phyloP scores from a whole-genome alignment of 495 filamentous ascomycete species.

The Penicillium macrosclerotiorum region DNA sequence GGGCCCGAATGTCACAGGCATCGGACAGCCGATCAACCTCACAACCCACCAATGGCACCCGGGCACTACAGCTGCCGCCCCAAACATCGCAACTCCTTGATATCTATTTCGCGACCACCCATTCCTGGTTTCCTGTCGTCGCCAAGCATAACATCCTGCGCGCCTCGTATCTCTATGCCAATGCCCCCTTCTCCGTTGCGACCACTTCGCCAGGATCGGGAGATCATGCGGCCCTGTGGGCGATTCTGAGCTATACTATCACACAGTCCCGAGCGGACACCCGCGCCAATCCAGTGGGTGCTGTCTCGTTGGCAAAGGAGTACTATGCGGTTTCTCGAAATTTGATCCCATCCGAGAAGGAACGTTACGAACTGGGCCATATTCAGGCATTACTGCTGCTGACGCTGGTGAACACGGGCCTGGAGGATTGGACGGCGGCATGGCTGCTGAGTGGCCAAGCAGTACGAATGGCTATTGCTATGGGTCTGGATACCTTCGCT shows the following conservation, averaged over 20 bases:
- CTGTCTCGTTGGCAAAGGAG: conserved; percentile 31
- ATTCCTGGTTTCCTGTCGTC: conserved; percentile 70
- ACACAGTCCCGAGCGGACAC: conserved; percentile 33
- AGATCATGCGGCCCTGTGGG: conserved; percentile 64
- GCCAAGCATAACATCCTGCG: conserved; percentile 66
- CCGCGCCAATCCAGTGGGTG: conserved; percentile 21
- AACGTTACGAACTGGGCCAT: conserved; percentile 56
- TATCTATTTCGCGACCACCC: conserved; percentile 69
- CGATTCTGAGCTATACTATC: conserved; percentile 56
- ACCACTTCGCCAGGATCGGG: conserved; percentile 44
- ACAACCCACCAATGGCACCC: conserved; percentile 13
- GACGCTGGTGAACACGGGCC: conserved; percentile 56
- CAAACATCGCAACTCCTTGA: conserved; percentile 66
- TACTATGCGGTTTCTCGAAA: conserved; percentile 58
- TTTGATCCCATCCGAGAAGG: conserved; percentile 59
- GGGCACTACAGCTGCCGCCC: conserved; percentile 49
- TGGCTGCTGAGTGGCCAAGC: conserved; percentile 64
- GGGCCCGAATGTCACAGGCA: conserved; percentile 23
- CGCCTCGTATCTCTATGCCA: conserved; percentile 50
- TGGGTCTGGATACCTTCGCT: conserved; percentile 38
- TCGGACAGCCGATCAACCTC: conserved; percentile 13
- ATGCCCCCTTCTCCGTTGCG: conserved; percentile 43
- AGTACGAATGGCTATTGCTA: conserved; percentile 53
- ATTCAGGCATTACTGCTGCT: conserved; percentile 64
- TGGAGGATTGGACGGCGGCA: conserved; percentile 52